Percentiles rank a stretch among this genome's conserved stretches.
Evolutionary conservation across 2,329 filamentous ascomycete species (phyloP).

Genomic region (Metarhizium rileyi): DNA sequence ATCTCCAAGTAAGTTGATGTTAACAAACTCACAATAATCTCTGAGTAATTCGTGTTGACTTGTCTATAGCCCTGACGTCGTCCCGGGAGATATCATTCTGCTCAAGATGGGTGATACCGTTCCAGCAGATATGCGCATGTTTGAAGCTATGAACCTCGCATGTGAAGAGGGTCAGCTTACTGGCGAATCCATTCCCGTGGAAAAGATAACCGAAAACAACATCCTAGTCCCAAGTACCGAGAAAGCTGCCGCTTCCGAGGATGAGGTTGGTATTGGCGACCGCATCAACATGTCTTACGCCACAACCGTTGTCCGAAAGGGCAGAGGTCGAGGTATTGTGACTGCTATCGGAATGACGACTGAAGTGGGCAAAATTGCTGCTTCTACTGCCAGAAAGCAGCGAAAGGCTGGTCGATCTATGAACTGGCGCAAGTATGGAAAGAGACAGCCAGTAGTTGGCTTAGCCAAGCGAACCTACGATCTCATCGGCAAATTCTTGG

Average conservation of each 20-base stretch:
- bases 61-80: constrained; percentile 44
- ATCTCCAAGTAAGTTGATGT: constrained; percentile 42
- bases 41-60: constrained; percentile 8
- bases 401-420: constrained; percentile 45
- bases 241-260: constrained; percentile 32
- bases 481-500: constrained; percentile 48
- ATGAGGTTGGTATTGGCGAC: constrained; percentile 57
- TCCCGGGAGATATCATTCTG: constrained; percentile 61
- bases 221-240: constrained; percentile 35
- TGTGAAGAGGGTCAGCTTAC: constrained; percentile 73
- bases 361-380: constrained; percentile 61
- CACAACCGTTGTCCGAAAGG: constrained; percentile 63
- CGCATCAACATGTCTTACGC: constrained; percentile 67
- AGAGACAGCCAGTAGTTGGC: constrained; percentile 38
- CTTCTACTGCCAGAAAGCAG: constrained; percentile 41
- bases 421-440: constrained; percentile 44
- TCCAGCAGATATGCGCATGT: constrained; percentile 60
- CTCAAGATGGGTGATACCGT: constrained; percentile 66
- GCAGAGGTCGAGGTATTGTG: constrained; percentile 63
- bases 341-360: constrained; percentile 63
- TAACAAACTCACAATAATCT: neutral
- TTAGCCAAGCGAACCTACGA: constrained; percentile 37
- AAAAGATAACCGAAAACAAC: constrained; percentile 48
- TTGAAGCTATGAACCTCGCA: constrained; percentile 68
- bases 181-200: constrained; percentile 64